Conservation (phyloP, 1,284 basidiomycete species). For the Coniferiporia weirii region DNA sequence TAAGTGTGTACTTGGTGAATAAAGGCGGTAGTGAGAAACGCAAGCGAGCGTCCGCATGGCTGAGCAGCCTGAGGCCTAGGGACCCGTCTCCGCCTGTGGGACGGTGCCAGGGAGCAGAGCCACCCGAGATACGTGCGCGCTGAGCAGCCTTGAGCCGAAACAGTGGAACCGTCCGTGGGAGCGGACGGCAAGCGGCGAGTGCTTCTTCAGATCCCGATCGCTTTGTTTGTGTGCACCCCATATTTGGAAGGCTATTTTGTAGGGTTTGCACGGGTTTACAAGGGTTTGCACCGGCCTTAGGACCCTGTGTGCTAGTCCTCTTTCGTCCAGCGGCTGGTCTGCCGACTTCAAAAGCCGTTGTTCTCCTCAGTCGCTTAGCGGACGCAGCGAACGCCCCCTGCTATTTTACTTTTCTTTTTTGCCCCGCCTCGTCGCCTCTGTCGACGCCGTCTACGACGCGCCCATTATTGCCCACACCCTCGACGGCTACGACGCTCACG, state of each 20-base stretch:
- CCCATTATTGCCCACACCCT: not conserved
- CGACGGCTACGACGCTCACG: not conserved
- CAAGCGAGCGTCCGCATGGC: too few species aligned
- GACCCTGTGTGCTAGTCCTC: slow-evolving; percentile 25
- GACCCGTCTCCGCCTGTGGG: not conserved
- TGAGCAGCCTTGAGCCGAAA: not conserved
- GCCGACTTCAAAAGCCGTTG: not conserved
- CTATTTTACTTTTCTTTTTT: slow-evolving; percentile 22
- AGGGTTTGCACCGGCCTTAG: not conserved
- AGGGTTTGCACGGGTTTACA: not conserved
- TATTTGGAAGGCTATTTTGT: not conserved
- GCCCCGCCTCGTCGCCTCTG: not conserved
- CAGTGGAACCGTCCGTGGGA: not conserved
- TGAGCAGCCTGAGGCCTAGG: too few species aligned
- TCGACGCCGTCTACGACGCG: slow-evolving; percentile 9
- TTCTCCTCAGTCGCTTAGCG: not conserved
- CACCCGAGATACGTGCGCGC: not conserved
- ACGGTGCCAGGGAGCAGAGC: too few species aligned
- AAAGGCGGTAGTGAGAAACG: too few species aligned
- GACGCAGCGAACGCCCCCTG: slow-evolving; percentile 1
- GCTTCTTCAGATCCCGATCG: not conserved
- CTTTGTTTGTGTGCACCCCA: not conserved
- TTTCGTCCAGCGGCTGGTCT: not conserved
- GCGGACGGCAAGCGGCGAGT: not conserved
- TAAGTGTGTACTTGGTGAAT: too few species aligned